phyloP scores from a whole-genome alignment of 495 filamentous ascomycete species.

The Tuber melanosporum region DNA sequence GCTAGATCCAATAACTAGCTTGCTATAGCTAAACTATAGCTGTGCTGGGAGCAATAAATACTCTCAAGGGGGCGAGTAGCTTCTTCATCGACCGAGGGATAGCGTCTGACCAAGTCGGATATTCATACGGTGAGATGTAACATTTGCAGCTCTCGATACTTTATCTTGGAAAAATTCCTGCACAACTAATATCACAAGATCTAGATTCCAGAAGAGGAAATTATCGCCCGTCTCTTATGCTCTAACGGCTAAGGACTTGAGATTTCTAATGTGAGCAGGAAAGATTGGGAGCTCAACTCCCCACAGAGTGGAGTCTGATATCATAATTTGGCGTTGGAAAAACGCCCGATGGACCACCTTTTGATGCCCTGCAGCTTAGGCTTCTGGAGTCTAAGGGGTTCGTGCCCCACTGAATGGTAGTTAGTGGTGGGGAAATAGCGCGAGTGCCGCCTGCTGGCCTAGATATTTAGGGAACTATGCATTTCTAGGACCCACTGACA shows the following conservation, averaged over 20 bases:
- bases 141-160: not conserved
- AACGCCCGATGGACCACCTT: no score
- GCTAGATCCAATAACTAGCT: not conserved
- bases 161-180: not conserved
- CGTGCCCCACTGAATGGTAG: no score
- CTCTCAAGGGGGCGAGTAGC: not conserved
- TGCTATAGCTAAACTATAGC: not conserved
- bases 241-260: not conserved
- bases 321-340: no score
- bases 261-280: not conserved
- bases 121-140: not conserved
- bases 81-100: not conserved
- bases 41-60: not conserved
- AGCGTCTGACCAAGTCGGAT: not conserved
- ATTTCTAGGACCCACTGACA: no score
- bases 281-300: not conserved
- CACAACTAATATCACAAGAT: not conserved
- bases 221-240: not conserved
- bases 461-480: no score
- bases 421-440: not conserved
- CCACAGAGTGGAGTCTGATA: not conserved
- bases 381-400: no score
- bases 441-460: not conserved
- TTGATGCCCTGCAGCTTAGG: no score
- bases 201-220: not conserved